A percentile compares a stretch with the other conserved stretches of the same genome.
Evolutionary conservation across 2,329 filamentous ascomycete species (phyloP).

Genomic region (Balansia obtecta): DNA sequence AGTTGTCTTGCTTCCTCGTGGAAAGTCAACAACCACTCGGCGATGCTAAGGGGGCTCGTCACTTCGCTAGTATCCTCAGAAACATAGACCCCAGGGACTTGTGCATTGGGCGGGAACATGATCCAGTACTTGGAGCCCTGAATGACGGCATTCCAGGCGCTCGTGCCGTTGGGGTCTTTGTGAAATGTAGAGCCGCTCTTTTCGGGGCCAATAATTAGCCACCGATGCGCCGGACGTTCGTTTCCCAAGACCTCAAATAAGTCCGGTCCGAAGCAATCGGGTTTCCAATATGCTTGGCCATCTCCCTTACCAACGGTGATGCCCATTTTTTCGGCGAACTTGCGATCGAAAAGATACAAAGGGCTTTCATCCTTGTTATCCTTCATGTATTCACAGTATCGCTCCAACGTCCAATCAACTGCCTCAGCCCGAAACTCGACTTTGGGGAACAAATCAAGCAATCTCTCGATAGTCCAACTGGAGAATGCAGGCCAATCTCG

Average conservation of each 20-base stretch:
- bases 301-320: slow-evolving; percentile 46
- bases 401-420: slow-evolving; percentile 80
- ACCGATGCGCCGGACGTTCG: slow-evolving; percentile 76
- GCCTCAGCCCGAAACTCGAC: slow-evolving; percentile 78
- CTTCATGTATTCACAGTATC: slow-evolving; percentile 72
- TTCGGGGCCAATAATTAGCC: slow-evolving; percentile 83
- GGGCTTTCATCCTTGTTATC: slow-evolving; percentile 76
- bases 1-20: slow-evolving; percentile 68
- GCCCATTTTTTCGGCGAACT: slow-evolving; percentile 76
- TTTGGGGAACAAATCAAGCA: slow-evolving; percentile 52
- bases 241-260: slow-evolving; percentile 67
- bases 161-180: slow-evolving; percentile 63
- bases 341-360: slow-evolving; percentile 81
- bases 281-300: slow-evolving; percentile 58
- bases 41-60: slow-evolving; percentile 84
- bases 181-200: slow-evolving; percentile 90
- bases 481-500: slow-evolving; percentile 68
- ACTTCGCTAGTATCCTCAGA: slow-evolving; percentile 85
- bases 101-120: slow-evolving; percentile 75
- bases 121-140: slow-evolving; percentile 95
- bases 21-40: slow-evolving; percentile 90
- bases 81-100: slow-evolving; percentile 82
- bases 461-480: slow-evolving; percentile 58
- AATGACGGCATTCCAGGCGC: slow-evolving; percentile 90
- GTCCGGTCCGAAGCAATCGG: slow-evolving; percentile 76